These are phyloP conservation scores for Hanseniaspora lachancei DNA, from an alignment of 805 yeast species.

Conservation along the genomic window DNA sequence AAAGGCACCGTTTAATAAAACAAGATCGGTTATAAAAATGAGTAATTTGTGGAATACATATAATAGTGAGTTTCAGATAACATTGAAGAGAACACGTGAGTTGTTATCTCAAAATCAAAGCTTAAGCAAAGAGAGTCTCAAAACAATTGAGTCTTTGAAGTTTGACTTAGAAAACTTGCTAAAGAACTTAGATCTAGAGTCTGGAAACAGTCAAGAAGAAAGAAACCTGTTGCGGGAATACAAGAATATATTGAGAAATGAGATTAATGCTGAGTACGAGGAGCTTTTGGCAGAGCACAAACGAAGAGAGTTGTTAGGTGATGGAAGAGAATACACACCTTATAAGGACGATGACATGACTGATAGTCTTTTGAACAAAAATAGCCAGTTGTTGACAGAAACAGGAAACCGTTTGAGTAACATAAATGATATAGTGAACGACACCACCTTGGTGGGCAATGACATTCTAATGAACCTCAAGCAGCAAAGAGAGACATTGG, in stretches of 20 bases:
- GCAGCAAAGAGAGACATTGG: conserved; percentile 84
- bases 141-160: conserved; percentile 23
- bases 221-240: conserved; percentile 60
- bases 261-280: conserved; percentile 43
- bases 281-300: conserved; percentile 56
- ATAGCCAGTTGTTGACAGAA: conserved; percentile 68
- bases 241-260: conserved; percentile 43
- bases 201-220: conserved; percentile 48
- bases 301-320: conserved; percentile 60
- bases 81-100: conserved; percentile 22
- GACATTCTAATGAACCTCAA: conserved; percentile 76
- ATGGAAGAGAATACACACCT: conserved; percentile 19
- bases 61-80: conserved; percentile 29
- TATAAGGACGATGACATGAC: conserved; percentile 42
- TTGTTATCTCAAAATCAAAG: conserved; percentile 17
- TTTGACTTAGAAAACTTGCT: conserved; percentile 42
- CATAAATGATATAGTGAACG: conserved; percentile 78
- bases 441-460: conserved; percentile 85
- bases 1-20: background rate
- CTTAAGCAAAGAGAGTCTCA: conserved; percentile 20
- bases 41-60: conserved; percentile 23
- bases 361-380: conserved; percentile 53
- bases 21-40: conserved; percentile 15
- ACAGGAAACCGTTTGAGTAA: conserved; percentile 74
- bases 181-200: conserved; percentile 80